Conservation (phyloP, 2,329 filamentous ascomycete species). For the Didymella keratinophila region DNA sequence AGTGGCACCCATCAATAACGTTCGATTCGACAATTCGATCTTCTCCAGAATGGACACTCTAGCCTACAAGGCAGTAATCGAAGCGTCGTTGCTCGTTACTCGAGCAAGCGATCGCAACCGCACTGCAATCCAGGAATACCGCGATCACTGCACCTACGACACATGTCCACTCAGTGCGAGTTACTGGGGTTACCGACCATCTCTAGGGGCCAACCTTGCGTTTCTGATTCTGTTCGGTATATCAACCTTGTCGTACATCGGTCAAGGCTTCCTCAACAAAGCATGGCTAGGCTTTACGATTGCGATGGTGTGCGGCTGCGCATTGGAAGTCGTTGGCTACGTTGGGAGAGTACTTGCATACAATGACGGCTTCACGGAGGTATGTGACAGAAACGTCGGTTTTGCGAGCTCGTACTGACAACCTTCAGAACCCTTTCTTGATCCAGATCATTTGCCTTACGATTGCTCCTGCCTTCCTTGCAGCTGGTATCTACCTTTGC, state of each 20-base stretch:
- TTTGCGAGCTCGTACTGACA: constrained; percentile 13
- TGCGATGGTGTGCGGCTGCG: constrained; percentile 64
- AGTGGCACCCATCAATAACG: not conserved
- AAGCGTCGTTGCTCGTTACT: constrained; percentile 9
- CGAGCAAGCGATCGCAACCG: constrained; percentile 14
- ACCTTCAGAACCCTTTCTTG: constrained; percentile 63
- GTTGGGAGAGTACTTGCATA: constrained; percentile 65
- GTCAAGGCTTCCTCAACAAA: constrained; percentile 49
- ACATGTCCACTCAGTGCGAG: constrained; percentile 31
- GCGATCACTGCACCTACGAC: constrained; percentile 10
- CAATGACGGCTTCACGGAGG: constrained; percentile 63
- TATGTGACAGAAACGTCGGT: constrained; percentile 15
- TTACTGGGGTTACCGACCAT: constrained; percentile 57
- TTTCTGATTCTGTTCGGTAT: constrained; percentile 56
- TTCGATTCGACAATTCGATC: not conserved
- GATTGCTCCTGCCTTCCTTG: constrained; percentile 62
- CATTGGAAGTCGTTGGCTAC: constrained; percentile 69
- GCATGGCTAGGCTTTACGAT: constrained; percentile 54
- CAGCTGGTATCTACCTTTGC: constrained; percentile 72
- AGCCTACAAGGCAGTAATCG: constrained; percentile 2
- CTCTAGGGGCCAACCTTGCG: constrained; percentile 51
- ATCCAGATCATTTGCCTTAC: constrained; percentile 72
- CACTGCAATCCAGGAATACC: constrained; percentile 9
- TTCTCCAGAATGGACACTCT: not conserved
- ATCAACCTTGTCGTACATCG: constrained; percentile 49